Evolutionary conservation across 2,329 filamentous ascomycete species (phyloP), one percentile per base, ranked within the genome.

Genomic region (Malbranchea cinnamomea): DNA sequence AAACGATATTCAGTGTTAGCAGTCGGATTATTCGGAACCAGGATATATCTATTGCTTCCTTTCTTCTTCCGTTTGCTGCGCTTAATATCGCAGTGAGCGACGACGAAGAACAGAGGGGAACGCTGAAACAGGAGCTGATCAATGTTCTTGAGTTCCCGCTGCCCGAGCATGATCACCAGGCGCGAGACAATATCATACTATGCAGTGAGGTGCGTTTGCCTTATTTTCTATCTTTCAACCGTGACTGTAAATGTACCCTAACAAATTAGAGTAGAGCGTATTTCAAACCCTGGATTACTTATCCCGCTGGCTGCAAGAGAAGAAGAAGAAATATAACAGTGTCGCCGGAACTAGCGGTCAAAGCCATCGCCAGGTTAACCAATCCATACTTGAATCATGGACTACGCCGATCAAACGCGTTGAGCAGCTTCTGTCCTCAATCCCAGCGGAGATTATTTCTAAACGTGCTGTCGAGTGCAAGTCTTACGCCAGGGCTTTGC

Each of bases 271-370:
- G 13, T 33, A 89, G 79, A 83, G 79, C 33, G 76, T 94, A 2
- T 98, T 98, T 50, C 72, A 78, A 26, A 71, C 91, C 3, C 65
- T 98, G 0, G 91, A 98, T 51, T 95, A 98, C 50, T 70, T 87
- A 37, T 84, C 83, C 47, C 70, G 78, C 39, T 98, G 87, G 84
- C 60, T 91, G 14, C 83, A 93, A 44, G 71, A 77, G 31, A 91
- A 82, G 50, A 71, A 71, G 51, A 64, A 67, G 51, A 57, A 57
- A 26, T 43, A 55, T 19, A 55, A 50, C 35, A 43, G 45, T 26
- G 33, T 54, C 6, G 42, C 33, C 17, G 41, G 41, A 16, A 47
- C 45, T 33, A 35, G 36, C 7, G 36, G 45, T 24, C 47, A 51
- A 28, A 39, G 39, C 6, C 45, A 42, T 33, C 50, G 50, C 19